These are phyloP conservation scores for Cochlearia excelsa DNA, from an alignment of 345 rosid species.

Conservation along the genomic window DNA sequence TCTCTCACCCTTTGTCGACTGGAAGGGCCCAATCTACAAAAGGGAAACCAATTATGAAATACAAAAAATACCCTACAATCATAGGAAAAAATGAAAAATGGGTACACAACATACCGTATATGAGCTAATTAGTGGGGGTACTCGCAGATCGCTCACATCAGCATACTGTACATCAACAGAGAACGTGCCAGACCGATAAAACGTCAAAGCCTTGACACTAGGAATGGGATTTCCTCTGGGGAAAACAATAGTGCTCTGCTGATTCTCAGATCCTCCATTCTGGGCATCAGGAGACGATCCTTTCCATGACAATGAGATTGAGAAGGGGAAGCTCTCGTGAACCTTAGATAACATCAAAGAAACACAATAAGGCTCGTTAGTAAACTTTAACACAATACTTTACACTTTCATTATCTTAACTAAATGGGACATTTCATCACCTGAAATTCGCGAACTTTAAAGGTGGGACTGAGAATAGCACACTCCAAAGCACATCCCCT, in stretches of 20 bases:
- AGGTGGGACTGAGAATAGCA: slow-evolving; percentile 96
- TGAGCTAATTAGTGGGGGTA: slow-evolving; percentile 72
- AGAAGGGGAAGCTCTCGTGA: slow-evolving; percentile 79
- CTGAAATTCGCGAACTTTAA: slow-evolving; percentile 97
- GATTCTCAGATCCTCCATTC: slow-evolving; percentile 61
- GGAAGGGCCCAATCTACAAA: slow-evolving; percentile 91
- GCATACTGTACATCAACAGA: slow-evolving; percentile 69
- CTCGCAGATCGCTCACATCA: slow-evolving; percentile 59
- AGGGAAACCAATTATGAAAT: background rate
- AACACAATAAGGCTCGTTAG: background rate
- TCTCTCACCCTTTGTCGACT: slow-evolving; percentile 58
- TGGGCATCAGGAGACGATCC: slow-evolving; percentile 61
- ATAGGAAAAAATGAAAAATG: background rate
- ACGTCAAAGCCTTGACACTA: slow-evolving; percentile 80
- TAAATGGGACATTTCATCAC: slow-evolving; percentile 34
- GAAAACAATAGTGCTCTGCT: slow-evolving; percentile 72
- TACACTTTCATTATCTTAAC: background rate
- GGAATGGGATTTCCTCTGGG: slow-evolving; percentile 89
- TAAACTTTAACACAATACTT: too few relatives aligned
- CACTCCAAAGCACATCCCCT: slow-evolving; percentile 88
- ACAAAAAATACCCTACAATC: background rate
- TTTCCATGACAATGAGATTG: slow-evolving; percentile 78
- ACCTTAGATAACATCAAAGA: slow-evolving; percentile 45
- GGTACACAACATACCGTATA: slow-evolving; percentile 38
- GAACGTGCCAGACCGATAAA: slow-evolving; percentile 74